Percentiles rank a stretch among this genome's conserved stretches.
phyloP scores from a whole-genome alignment of 768 basidiomycete genomes.

The Cubamyces sp. region DNA sequence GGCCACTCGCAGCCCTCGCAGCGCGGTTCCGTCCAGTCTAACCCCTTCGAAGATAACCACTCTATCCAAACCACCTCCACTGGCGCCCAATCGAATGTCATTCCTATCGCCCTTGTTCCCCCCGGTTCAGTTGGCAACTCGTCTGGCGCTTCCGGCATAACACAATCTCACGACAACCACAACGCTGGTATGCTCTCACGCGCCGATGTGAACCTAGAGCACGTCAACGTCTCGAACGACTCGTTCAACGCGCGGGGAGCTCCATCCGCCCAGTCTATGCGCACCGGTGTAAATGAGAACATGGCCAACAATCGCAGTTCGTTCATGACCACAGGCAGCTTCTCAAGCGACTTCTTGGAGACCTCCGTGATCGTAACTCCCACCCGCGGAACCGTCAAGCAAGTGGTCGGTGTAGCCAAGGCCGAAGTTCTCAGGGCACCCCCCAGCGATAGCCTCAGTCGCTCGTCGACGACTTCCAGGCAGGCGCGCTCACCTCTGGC shows the following conservation, averaged over 20 bases:
- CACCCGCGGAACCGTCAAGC: conserved; percentile 59
- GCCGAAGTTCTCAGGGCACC: conserved; percentile 71
- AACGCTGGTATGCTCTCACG: conserved; percentile 57
- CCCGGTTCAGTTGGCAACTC: conserved; percentile 49
- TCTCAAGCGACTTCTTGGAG: conserved; percentile 79
- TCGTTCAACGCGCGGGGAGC: conserved; percentile 40
- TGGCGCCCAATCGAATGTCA: conserved; percentile 84
- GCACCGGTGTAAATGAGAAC: conserved; percentile 57
- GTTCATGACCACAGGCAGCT: conserved; percentile 75
- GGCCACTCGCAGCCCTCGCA: conserved; percentile 31
- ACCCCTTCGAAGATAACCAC: conserved; percentile 78
- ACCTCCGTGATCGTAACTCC: conserved; percentile 83
- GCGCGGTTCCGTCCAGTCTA: conserved; percentile 44
- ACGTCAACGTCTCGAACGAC: conserved; percentile 63
- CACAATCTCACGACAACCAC: conserved; percentile 19
- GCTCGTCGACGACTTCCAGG: conserved; percentile 39
- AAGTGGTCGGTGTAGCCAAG: conserved; percentile 73
- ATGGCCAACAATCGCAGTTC: conserved; percentile 60
- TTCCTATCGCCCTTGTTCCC: conserved; percentile 81
- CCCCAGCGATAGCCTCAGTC: conserved; percentile 35
- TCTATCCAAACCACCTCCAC: conserved; percentile 79
- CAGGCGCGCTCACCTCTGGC: conserved; percentile 71
- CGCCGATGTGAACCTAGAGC: conserved; percentile 64
- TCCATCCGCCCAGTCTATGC: conserved; percentile 49
- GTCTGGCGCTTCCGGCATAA: conserved; percentile 28